Percentiles rank a stretch among this genome's conserved stretches.
Conservation (phyloP, 1,284 basidiomycete genomes). For the Ceratorhiza oryzae-sativae region DNA sequence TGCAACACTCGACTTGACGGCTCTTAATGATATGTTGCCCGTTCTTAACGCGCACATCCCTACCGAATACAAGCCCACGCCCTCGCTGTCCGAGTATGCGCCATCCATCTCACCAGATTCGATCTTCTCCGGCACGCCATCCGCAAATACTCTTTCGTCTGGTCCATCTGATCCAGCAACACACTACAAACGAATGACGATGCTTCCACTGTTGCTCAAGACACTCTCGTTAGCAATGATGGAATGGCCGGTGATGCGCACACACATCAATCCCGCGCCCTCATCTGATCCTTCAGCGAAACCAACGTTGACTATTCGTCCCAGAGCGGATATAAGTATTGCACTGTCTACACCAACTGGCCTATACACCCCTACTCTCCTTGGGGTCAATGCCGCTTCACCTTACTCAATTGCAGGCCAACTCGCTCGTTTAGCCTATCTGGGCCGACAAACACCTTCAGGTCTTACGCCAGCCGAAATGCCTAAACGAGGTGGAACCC, state of each 20-base stretch:
- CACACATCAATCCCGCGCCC: conserved; percentile 63
- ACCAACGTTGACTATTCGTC: conserved; percentile 72
- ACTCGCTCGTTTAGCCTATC: conserved; percentile 66
- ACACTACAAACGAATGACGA: conserved; percentile 73
- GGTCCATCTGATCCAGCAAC: conserved; percentile 49
- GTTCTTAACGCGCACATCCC: conserved; percentile 77
- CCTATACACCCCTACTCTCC: conserved; percentile 85
- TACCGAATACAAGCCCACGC: conserved; percentile 60
- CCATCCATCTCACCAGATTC: conserved; percentile 60
- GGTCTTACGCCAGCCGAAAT: conserved; percentile 69
- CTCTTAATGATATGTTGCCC: conserved; percentile 73
- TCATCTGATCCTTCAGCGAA: conserved; percentile 51
- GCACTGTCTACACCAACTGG: conserved; percentile 84
- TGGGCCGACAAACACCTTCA: conserved; percentile 70
- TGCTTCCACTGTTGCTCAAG: conserved; percentile 88
- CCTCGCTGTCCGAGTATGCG: conserved; percentile 52
- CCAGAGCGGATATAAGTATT: conserved; percentile 73
- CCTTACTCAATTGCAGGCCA: conserved; percentile 71
- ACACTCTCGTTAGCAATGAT: conserved; percentile 80
- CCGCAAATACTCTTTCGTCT: conserved; percentile 49
- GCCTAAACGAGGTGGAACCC: conserved; percentile 73
- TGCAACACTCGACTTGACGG: conserved; percentile 83
- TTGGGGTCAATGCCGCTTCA: conserved; percentile 64
- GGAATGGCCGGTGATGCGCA: conserved; percentile 83
- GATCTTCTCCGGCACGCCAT: conserved; percentile 54